Base-by-base conservation (phyloP, 331 rosid species). In the Rhamnella rubrinervis region DNA sequence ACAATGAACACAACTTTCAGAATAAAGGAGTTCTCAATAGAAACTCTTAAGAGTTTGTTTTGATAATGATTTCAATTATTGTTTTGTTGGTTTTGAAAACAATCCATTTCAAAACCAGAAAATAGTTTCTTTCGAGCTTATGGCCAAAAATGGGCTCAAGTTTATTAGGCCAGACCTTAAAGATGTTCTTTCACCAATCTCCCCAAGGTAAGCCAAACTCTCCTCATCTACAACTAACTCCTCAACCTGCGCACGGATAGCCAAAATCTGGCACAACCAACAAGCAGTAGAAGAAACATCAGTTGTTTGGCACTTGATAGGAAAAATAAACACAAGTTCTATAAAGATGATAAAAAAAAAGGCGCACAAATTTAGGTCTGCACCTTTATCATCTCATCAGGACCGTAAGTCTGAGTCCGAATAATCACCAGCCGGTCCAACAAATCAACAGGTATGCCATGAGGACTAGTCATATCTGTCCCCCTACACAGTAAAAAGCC, bases 331-430 rank as follows among this genome's bases (percentile, higher is more conserved):
- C 28, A 18, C 26, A 16, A 75, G 9, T 1, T 39, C 52, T 4
- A 15, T 8, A 40, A 6, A 65, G 69, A 7, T 8, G 17, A 60
- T 28, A 67, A 38, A 19, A 46, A 21, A 70, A 23, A 23, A 23
- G 23, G 23, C 35, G 61, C 40, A 21, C 20, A 23, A 44, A 51
- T 49, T 18, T 52, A 19, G 56, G 35, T 40, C 19, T 38, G 38
- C 53, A 89, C 98, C 97, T 88, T 93, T 75, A 93, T 93, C 96
- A 84, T 93, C 84, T 91, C 97, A 55, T 95, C 97, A 67, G 92
- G 96, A 73, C 87, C 95, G 49, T 87, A 93, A 20, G 80, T 85
- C 59, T 88, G 91, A 26, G 97, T 93, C 67, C 89, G 85, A 74
- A 93, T 87, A 74, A 93, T 93, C 73, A 83, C 92, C 78, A 93